Evolutionary conservation across 305 asterid genomes (phyloP), one percentile per base, ranked within the genome.

Genomic region (Plantago rigida): DNA sequence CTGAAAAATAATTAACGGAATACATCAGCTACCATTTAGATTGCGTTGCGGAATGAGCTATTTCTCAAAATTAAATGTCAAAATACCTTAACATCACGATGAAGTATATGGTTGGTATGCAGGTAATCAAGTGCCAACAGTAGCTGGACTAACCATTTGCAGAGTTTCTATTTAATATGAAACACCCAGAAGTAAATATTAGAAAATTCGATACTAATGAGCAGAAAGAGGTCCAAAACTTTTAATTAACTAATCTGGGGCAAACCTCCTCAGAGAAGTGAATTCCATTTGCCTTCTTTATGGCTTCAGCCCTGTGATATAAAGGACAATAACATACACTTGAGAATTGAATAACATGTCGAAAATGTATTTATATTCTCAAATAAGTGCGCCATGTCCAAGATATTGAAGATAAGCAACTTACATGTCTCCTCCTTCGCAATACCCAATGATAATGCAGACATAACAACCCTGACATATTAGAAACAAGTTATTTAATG

Each of bases 381-480:
- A 34, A 34, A 34, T 34, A 34, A 4, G 41, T 34, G 41, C 41
- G 5, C 5, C 9, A 34, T 6, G 9, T 34, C 41, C 41, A 34
- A 34, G 41, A 34, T 34, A 0, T 34, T 53, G 28, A 51, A 66
- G 67, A 65, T 57, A 46, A 59, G 73, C 59, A 69, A 78, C 97
- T 85, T 82, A 89, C 99, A 93, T 82, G 73, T 93, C 99, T 72
- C 99, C 99, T 64, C 96, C 97, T 82, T 93, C 99, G 68, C 99
- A 93, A 75, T 89, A 87, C 51, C 96, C 97, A 31, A 93, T 83
- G 66, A 93, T 87, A 71, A 93, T 93, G 92, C 99, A 93, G 67
- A 93, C 99, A 65, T 83, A 87, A 75, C 97, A 93, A 67, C 97
- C 99, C 99, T 93, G 94, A 60, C 79, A 56, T 46, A 56, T 58